These are phyloP conservation scores for Fraxinus americana DNA, from an alignment of 257 asterid species.

Conservation along the genomic window DNA sequence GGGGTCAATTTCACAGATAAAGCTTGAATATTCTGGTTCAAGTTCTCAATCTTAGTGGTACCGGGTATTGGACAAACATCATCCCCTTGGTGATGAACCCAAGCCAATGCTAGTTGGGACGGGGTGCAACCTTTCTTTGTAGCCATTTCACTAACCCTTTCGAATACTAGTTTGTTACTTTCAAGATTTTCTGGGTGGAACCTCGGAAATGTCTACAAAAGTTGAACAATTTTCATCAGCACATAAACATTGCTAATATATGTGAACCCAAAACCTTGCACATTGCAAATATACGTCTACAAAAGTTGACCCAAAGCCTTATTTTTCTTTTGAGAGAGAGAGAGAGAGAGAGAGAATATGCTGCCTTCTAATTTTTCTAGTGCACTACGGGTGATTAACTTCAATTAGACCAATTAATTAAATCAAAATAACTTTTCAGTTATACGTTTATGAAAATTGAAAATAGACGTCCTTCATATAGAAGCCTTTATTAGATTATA, in stretches of 20 bases:
- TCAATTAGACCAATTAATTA: too few relatives aligned
- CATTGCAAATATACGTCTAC: not conserved
- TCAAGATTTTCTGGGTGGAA: conserved; percentile 31
- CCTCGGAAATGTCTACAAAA: conserved; percentile 34
- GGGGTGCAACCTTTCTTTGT: conserved; percentile 40
- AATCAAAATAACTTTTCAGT: too few relatives aligned
- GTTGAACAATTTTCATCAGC: not conserved
- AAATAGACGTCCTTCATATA: too few relatives aligned
- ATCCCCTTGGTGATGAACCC: conserved; percentile 43
- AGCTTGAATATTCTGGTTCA: conserved; percentile 37
- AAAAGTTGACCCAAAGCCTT: not conserved
- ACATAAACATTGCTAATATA: not conserved
- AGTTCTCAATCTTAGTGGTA: conserved; percentile 41
- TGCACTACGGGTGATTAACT: too few relatives aligned
- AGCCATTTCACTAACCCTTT: conserved; percentile 32
- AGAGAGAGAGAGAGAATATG: too few relatives aligned
- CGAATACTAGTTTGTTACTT: conserved; percentile 30
- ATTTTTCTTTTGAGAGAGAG: not conserved
- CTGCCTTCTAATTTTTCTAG: too few relatives aligned
- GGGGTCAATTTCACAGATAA: conserved; percentile 29
- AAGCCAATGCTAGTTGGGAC: conserved; percentile 45
- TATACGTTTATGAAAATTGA: too few relatives aligned
- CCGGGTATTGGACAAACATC: conserved; percentile 44
- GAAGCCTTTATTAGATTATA: too few relatives aligned
- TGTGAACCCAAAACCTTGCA: not conserved